Conservation (phyloP, 192 early-diverging fungal genomes). For the Coemansia umbellata region DNA sequence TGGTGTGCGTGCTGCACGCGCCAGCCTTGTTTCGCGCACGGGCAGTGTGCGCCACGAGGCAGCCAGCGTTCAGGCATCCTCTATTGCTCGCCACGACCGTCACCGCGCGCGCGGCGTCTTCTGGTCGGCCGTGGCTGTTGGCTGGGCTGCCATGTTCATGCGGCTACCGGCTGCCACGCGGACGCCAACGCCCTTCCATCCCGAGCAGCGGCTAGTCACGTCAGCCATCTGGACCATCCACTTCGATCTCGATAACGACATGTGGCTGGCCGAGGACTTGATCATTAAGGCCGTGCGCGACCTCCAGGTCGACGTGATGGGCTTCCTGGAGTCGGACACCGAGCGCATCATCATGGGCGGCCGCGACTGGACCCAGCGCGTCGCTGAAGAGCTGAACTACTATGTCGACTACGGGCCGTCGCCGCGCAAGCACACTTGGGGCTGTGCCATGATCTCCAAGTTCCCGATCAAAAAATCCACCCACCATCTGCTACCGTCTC, state of each 20-base stretch:
- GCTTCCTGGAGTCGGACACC: conserved; percentile 74
- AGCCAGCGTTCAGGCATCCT: neutral
- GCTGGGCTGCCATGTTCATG: conserved; percentile 40
- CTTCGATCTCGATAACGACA: conserved; percentile 81
- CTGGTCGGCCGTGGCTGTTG: conserved; percentile 10
- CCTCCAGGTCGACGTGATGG: conserved; percentile 75
- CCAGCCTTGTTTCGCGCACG: conserved; percentile 11
- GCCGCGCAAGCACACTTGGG: conserved; percentile 86
- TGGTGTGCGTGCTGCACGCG: conserved; percentile 53
- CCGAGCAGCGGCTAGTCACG: conserved; percentile 65
- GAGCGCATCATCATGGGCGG: conserved; percentile 82
- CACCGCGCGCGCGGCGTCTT: conserved; percentile 14
- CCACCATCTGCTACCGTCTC: conserved; percentile 76
- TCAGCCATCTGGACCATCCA: conserved; percentile 84
- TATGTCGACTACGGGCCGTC: conserved; percentile 81
- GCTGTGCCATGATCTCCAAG: conserved; percentile 78
- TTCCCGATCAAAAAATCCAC: conserved; percentile 73
- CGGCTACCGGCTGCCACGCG: conserved; percentile 52
- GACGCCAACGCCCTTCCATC: conserved; percentile 57
- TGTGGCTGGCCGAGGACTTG: conserved; percentile 72
- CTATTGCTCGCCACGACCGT: conserved; percentile 1
- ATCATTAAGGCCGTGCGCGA: conserved; percentile 73
- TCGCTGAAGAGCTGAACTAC: conserved; percentile 71
- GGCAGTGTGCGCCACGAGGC: neutral
- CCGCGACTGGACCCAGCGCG: conserved; percentile 74